phyloP scores from a whole-genome alignment of 768 basidiomycete genomes.

The Suillus clintonianus region DNA sequence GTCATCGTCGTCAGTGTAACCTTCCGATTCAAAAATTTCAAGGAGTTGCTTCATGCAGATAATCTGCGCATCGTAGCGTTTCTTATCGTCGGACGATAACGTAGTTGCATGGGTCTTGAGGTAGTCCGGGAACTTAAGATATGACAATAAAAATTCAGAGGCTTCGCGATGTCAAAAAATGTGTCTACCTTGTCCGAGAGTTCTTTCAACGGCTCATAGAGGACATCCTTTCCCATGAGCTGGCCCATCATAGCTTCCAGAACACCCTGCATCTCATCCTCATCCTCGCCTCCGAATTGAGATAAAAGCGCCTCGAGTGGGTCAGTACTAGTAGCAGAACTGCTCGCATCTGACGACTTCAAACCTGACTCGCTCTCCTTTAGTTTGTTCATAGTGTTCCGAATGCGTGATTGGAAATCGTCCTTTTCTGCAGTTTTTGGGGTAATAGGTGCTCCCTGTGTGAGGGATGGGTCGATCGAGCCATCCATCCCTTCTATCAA shows the following conservation, averaged over 20 bases:
- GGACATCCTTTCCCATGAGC: slow-evolving; percentile 31
- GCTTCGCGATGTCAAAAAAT: neutral
- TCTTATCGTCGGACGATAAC: slow-evolving; percentile 57
- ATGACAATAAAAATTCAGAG: neutral
- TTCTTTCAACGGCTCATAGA: slow-evolving; percentile 69
- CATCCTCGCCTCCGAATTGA: slow-evolving; percentile 45
- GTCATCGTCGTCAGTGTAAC: slow-evolving; percentile 57
- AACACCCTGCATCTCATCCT: slow-evolving; percentile 61
- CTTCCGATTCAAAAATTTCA: slow-evolving; percentile 61
- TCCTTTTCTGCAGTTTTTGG: slow-evolving; percentile 22
- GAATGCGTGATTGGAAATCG: slow-evolving; percentile 70
- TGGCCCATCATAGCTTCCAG: slow-evolving; percentile 66
- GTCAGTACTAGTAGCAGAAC: slow-evolving; percentile 24
- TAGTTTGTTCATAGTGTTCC: slow-evolving; percentile 73
- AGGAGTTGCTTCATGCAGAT: slow-evolving; percentile 58
- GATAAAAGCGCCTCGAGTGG: slow-evolving; percentile 55
- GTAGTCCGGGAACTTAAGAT: slow-evolving; percentile 72
- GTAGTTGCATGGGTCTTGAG: slow-evolving; percentile 55
- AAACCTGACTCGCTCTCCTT: slow-evolving; percentile 60
- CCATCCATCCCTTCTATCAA: slow-evolving; percentile 63
- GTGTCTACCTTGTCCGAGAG: slow-evolving; percentile 62
- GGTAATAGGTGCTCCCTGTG: neutral
- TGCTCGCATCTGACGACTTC: slow-evolving; percentile 16
- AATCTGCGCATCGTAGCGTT: slow-evolving; percentile 66
- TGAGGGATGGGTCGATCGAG: slow-evolving; percentile 13